These are phyloP conservation scores for Akebia trifoliata DNA, from an alignment of 164 flowering plant genomes.

Conservation along the genomic window DNA sequence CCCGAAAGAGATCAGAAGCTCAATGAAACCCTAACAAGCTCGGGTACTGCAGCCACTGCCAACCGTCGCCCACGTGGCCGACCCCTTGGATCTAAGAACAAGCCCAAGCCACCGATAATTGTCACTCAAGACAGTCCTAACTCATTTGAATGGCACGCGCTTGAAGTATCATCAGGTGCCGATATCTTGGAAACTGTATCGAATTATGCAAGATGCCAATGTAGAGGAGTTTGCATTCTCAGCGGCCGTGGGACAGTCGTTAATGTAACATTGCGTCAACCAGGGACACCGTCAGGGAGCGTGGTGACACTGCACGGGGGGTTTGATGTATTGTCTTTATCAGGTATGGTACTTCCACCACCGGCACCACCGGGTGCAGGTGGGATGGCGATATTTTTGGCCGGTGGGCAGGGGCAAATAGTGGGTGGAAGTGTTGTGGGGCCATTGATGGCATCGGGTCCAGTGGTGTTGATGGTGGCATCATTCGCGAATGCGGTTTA, in stretches of 20 bases:
- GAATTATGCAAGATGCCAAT: conserved; percentile 36
- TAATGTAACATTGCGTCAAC: conserved; percentile 43
- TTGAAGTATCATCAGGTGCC: conserved; percentile 36
- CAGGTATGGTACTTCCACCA: conserved; percentile 52
- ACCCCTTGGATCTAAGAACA: conserved; percentile 56
- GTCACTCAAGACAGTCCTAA: conserved; percentile 47
- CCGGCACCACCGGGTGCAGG: conserved; percentile 49
- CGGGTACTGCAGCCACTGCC: neutral
- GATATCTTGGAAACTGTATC: conserved; percentile 42
- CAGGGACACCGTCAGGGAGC: conserved; percentile 33
- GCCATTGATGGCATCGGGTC: conserved; percentile 41
- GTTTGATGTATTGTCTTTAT: conserved; percentile 44
- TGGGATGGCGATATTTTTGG: conserved; percentile 37
- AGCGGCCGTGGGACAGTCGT: conserved; percentile 44
- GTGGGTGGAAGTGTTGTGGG: conserved; percentile 51
- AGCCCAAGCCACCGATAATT: conserved; percentile 51
- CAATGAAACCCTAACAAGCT: conserved; percentile 1
- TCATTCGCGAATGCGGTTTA: conserved; percentile 43
- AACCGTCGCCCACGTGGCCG: conserved; percentile 53
- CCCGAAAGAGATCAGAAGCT: conserved; percentile 16
- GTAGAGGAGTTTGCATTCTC: conserved; percentile 45
- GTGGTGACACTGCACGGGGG: conserved; percentile 45
- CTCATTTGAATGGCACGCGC: conserved; percentile 42
- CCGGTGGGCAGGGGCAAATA: conserved; percentile 50
- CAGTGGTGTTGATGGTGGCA: conserved; percentile 45